A percentile compares a stretch with the other conserved stretches of the same genome.
Evolutionary conservation across 2,329 filamentous ascomycete species (phyloP).

Genomic region (Colletotrichum sp.): DNA sequence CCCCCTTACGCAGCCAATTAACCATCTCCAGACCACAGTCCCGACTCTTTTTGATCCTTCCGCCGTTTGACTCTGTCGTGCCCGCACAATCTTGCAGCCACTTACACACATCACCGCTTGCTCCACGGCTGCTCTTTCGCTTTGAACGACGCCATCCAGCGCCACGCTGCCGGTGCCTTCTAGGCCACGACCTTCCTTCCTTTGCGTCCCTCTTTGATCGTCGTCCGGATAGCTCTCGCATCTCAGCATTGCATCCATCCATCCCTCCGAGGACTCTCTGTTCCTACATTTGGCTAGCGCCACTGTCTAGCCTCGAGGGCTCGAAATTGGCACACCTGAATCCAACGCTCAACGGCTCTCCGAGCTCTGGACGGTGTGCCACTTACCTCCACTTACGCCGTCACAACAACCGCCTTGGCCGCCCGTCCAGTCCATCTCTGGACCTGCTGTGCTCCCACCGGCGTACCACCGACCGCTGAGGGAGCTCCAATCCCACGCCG

Average conservation of each 20-base stretch:
- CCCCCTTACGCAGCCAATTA: neutral
- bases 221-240: neutral
- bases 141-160: neutral
- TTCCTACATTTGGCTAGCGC: neutral
- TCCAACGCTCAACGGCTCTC: neutral
- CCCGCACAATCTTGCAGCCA: neutral
- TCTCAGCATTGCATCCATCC: neutral
- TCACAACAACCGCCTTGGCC: slow-evolving; percentile 4
- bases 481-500: neutral
- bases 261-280: neutral
- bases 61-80: neutral
- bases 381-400: slow-evolving; percentile 6
- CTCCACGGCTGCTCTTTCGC: neutral
- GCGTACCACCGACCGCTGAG: neutral
- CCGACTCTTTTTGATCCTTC: neutral
- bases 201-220: neutral
- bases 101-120: neutral
- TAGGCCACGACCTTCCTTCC: neutral
- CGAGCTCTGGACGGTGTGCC: neutral
- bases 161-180: neutral
- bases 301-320: neutral
- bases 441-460: neutral
- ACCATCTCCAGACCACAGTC: neutral
- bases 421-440: neutral
- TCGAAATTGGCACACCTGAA: slow-evolving; percentile 16